These are phyloP conservation scores for Aspergillus transmontanensis DNA, from an alignment of 2,329 filamentous ascomycete species.

Conservation along the genomic window DNA sequence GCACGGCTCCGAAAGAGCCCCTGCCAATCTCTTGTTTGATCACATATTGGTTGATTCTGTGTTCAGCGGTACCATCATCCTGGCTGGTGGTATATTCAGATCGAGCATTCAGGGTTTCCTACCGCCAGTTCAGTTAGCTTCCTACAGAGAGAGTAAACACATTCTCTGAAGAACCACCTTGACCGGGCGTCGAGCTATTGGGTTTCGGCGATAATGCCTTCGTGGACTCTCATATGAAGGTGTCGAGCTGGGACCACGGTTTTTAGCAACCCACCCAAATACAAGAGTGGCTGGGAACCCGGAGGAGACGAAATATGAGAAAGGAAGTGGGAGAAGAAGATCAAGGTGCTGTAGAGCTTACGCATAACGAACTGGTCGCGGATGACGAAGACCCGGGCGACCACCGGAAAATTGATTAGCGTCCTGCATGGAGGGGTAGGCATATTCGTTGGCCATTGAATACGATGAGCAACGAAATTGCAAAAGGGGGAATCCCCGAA, in stretches of 20 bases:
- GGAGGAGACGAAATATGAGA: not conserved
- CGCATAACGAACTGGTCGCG: conserved; percentile 29
- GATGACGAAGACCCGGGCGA: conserved; percentile 15
- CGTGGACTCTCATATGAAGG: conserved; percentile 65
- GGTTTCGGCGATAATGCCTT: conserved; percentile 64
- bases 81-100: conserved; percentile 86
- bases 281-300: conserved; percentile 15
- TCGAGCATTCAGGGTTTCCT: conserved; percentile 90
- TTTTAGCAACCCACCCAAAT: not conserved
- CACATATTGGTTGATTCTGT: conserved; percentile 91
- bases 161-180: conserved; percentile 50
- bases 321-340: not conserved
- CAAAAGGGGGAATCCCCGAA: not conserved
- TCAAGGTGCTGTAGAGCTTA: conserved; percentile 20
- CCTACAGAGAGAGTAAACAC: not conserved
- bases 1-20: conserved; percentile 92
- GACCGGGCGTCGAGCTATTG: conserved; percentile 62
- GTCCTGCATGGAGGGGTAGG: conserved; percentile 20
- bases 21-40: conserved; percentile 96
- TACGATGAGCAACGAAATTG: conserved; percentile 3
- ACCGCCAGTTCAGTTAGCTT: conserved; percentile 11
- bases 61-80: conserved; percentile 76
- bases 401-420: conserved; percentile 19
- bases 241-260: conserved; percentile 49
- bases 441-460: conserved; percentile 29